Evolutionary conservation across 768 basidiomycete genomes (phyloP), one percentile per base, ranked within the genome.

Genomic region (Lactarius sanguifluus): DNA sequence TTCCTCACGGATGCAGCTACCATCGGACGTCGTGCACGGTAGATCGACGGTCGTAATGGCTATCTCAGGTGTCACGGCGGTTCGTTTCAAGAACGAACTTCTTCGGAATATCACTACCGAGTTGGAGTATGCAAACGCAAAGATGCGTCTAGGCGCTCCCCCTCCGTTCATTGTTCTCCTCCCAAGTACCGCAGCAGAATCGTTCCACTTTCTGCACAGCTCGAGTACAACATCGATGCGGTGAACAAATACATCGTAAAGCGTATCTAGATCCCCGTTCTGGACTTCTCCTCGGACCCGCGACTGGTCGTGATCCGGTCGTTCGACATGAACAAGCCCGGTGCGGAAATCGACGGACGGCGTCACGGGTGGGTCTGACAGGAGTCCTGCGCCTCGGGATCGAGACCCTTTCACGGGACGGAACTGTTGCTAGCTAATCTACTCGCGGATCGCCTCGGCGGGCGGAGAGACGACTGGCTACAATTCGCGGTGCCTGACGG

Each of bases 31-130:
- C 83, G 96, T 96, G n/a, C 94, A 95, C 82, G 94, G 92, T 73
- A 95, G 95, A 81, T 94, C 92, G 61, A 95, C 92, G 8, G 94
- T 98, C 64, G 96, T 98, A 65, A 96, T 97, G 80, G 97, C 96
- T 36, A 98, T 99, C 75, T 98, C 96, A 13, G 96, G 96, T 7
- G 96, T 98, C 20, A 91, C 92, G 86, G 98, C 96, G 20, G 97
- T 98, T 99, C 96, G 20, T 96, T 98, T 99, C 80, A 98, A 98
- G 83, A 98, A 98, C 78, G 96, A 99, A 79, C 86, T 98, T 64
- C 96, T 98, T 67, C 83, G 96, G 32, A 32, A 32, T 32, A 32
- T 32, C 32, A 0, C 32, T 7, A 32, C 32, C 32, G 32, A 7
- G 32, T 32, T 32, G 32, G 0, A 6, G 32, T 32, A 32, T 76